Evolutionary conservation across 768 basidiomycete species (phyloP).

Genomic region (Candolleomyces eurysporus): DNA sequence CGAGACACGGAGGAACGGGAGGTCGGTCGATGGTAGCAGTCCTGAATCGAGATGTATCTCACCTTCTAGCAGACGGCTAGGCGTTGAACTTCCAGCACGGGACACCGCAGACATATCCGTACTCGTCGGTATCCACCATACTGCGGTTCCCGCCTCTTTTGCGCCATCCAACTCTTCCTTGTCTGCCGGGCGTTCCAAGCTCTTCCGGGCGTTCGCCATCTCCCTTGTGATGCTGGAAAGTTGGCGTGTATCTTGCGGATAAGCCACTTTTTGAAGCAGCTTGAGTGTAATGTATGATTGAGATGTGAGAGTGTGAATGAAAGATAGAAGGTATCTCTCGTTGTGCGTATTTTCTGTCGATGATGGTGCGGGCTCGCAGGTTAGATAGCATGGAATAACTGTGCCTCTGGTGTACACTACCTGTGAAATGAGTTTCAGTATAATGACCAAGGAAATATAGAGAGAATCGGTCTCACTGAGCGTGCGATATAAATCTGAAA

Average conservation of each 20-base stretch:
- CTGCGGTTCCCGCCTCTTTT: neutral
- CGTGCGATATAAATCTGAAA: neutral
- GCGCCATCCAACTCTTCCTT: neutral
- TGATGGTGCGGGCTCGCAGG: neutral
- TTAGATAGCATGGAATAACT: neutral
- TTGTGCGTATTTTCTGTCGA: neutral
- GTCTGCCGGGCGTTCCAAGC: neutral
- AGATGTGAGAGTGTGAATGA: neutral
- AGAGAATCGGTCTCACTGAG: neutral
- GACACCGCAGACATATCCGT: neutral
- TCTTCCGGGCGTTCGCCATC: neutral
- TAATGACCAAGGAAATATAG: neutral
- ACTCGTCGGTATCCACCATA: neutral
- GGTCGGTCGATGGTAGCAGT: neutral
- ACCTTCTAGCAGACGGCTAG: neutral
- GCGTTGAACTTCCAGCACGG: neutral
- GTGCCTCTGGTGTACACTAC: neutral
- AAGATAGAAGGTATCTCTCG: neutral
- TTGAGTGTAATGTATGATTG: neutral
- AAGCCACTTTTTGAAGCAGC: neutral
- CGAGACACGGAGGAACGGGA: neutral
- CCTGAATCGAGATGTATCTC: neutral
- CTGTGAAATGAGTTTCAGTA: neutral
- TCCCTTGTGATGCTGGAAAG: neutral
- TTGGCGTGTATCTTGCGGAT: neutral